Percentiles rank a stretch among this genome's conserved stretches.
Evolutionary conservation across 441 rosid species (phyloP).

Genomic region (Mallotus japonicus): DNA sequence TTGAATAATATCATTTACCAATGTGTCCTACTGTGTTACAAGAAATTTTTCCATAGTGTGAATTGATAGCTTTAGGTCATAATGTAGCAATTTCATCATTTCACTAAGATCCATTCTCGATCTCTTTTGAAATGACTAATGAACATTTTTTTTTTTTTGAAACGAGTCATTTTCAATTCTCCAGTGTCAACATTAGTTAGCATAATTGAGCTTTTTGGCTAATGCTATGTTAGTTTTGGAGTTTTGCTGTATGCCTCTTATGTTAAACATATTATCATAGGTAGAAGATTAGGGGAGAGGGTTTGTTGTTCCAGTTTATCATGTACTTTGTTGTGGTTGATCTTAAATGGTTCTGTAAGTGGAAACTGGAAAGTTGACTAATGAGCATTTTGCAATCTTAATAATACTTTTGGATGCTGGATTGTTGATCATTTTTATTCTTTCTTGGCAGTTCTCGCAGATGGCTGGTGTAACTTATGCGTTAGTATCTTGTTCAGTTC

Average conservation of each 20-base stretch:
- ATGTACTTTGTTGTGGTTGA: not conserved
- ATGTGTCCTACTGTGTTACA: not conserved
- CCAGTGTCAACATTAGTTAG: too few relatives aligned
- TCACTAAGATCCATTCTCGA: not conserved
- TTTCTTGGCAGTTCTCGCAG: conserved; percentile 30
- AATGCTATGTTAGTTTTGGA: not conserved
- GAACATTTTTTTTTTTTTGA: too few relatives aligned
- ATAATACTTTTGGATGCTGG: not conserved
- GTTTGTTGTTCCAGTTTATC: not conserved
- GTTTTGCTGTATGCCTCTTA: not conserved
- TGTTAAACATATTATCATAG: not conserved
- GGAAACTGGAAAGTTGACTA: not conserved
- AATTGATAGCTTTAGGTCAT: not conserved
- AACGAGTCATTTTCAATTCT: not conserved
- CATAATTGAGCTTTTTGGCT: not conserved
- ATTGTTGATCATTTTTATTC: not conserved
- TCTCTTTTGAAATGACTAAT: too few relatives aligned
- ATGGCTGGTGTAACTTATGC: not conserved
- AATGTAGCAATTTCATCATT: not conserved
- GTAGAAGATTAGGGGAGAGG: not conserved
- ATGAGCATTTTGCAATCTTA: not conserved
- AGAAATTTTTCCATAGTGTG: not conserved
- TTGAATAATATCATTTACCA: not conserved
- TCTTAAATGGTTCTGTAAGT: not conserved
- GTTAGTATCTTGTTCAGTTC: conserved; percentile 6